Conservation (phyloP, 805 yeast genomes). For the Candida caryicola region DNA sequence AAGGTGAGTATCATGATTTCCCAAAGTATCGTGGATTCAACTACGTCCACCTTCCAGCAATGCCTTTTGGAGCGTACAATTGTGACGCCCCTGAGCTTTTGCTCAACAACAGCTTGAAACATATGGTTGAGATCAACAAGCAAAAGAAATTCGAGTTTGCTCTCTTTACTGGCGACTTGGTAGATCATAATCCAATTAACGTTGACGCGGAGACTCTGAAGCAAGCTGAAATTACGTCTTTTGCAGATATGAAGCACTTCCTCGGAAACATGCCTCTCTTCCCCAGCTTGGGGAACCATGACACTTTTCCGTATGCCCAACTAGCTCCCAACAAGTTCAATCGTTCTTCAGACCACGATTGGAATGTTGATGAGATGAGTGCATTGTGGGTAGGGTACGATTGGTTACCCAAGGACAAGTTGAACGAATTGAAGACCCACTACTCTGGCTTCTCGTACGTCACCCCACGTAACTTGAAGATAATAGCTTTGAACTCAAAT, state of each 20-base stretch:
- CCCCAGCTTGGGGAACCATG: slow-evolving; percentile 69
- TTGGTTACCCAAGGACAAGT: slow-evolving; percentile 30
- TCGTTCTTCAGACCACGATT: slow-evolving; percentile 29
- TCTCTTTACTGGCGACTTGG: slow-evolving; percentile 71
- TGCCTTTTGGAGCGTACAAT: slow-evolving; percentile 56
- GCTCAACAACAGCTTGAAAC: slow-evolving; percentile 54
- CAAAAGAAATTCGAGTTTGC: slow-evolving; percentile 53
- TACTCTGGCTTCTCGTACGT: slow-evolving; percentile 61
- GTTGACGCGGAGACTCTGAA: slow-evolving; percentile 61
- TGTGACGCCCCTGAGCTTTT: slow-evolving; percentile 68
- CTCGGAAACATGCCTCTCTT: slow-evolving; percentile 55
- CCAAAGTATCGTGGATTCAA: slow-evolving; percentile 24
- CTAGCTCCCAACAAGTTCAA: slow-evolving; percentile 47
- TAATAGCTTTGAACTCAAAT: slow-evolving; percentile 64
- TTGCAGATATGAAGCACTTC: slow-evolving; percentile 52
- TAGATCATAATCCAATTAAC: slow-evolving; percentile 59
- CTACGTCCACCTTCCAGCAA: slow-evolving; percentile 50
- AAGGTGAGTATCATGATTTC: slow-evolving; percentile 36
- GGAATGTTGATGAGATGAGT: slow-evolving; percentile 38
- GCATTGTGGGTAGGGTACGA: slow-evolving; percentile 36
- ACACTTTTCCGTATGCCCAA: slow-evolving; percentile 70
- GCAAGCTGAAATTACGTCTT: slow-evolving; percentile 69
- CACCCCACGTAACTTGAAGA: slow-evolving; percentile 55
- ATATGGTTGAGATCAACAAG: slow-evolving; percentile 35
- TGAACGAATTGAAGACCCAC: slow-evolving; percentile 37